Percentiles rank a stretch among this genome's conserved stretches.
Conservation (phyloP, 2,329 filamentous ascomycete genomes). For the Clarireedia hainanense region DNA sequence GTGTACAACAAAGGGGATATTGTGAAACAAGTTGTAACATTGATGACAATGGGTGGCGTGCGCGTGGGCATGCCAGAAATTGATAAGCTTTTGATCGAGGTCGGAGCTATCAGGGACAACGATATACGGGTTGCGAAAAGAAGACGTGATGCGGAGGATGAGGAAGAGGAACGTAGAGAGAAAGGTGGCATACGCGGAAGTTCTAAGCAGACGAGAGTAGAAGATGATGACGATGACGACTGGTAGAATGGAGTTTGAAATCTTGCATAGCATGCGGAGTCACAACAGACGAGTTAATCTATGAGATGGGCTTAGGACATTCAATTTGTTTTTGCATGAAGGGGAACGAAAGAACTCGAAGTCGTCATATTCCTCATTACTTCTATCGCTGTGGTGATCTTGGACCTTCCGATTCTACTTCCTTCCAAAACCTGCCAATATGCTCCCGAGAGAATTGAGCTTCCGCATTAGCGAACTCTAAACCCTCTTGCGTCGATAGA, state of each 20-base stretch:
- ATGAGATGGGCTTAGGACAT: background rate
- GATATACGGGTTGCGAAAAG: constrained; percentile 60
- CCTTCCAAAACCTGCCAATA: no score
- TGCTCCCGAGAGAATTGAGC: no score
- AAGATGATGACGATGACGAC: constrained; percentile 37
- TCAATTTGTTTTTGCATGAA: background rate
- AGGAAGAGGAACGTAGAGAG: constrained; percentile 25
- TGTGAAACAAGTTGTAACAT: constrained; percentile 81
- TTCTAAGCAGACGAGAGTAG: constrained; percentile 18
- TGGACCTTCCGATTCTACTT: no score
- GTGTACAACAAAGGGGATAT: constrained; percentile 93
- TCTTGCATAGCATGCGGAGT: constrained; percentile 9
- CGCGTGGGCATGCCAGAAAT: constrained; percentile 65
- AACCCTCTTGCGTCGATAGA: no score
- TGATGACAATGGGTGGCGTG: constrained; percentile 69
- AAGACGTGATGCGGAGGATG: constrained; percentile 25
- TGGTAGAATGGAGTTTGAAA: background rate
- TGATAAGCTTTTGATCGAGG: constrained; percentile 71
- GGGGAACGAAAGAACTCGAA: no score
- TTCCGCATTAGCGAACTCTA: no score
- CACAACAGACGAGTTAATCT: background rate
- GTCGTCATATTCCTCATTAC: no score
- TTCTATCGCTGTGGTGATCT: no score
- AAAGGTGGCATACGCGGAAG: constrained; percentile 24
- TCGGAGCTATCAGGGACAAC: constrained; percentile 70